Conservation (phyloP, 202 grass and related monocot genomes). For the Miscanthus sacchariflorus region DNA sequence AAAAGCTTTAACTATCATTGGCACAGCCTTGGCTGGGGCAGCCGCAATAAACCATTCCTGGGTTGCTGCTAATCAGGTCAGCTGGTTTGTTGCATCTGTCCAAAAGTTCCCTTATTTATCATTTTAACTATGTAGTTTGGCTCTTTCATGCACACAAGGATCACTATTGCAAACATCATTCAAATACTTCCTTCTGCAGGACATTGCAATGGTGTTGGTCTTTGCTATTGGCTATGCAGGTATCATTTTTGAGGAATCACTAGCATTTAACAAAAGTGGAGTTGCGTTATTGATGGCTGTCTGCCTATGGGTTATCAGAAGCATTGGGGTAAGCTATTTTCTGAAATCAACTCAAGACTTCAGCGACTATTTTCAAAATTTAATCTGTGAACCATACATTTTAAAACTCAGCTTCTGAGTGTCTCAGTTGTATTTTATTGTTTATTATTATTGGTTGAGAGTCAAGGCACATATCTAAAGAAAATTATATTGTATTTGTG, state of each 20-base stretch:
- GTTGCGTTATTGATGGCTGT: conserved; percentile 94
- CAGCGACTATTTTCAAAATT: conserved; percentile 25
- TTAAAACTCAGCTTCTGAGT: not conserved
- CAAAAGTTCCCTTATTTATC: not conserved
- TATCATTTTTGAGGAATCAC: conserved; percentile 96
- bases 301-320: conserved; percentile 95
- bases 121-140: not conserved
- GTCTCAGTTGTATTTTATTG: conserved; percentile 1
- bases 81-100: conserved; percentile 19
- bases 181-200: conserved; percentile 62
- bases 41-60: conserved; percentile 96
- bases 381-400: not conserved
- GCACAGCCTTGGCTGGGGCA: conserved; percentile 71
- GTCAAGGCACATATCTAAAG: not conserved
- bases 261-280: conserved; percentile 98
- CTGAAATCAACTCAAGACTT: not conserved
- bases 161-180: conserved; percentile 31
- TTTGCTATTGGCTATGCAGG: conserved; percentile 93
- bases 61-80: conserved; percentile 94
- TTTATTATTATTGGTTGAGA: conserved; percentile 16
- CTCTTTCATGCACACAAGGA: not conserved
- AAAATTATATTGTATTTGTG: not conserved
- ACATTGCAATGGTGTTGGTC: conserved; percentile 91
- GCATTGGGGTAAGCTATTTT: conserved; percentile 81
- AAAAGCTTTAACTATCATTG: conserved; percentile 84